Percentiles rank a stretch among this genome's conserved stretches.
Evolutionary conservation across 2,329 filamentous ascomycete genomes (phyloP).

Genomic region (Zymoseptoria tritici): DNA sequence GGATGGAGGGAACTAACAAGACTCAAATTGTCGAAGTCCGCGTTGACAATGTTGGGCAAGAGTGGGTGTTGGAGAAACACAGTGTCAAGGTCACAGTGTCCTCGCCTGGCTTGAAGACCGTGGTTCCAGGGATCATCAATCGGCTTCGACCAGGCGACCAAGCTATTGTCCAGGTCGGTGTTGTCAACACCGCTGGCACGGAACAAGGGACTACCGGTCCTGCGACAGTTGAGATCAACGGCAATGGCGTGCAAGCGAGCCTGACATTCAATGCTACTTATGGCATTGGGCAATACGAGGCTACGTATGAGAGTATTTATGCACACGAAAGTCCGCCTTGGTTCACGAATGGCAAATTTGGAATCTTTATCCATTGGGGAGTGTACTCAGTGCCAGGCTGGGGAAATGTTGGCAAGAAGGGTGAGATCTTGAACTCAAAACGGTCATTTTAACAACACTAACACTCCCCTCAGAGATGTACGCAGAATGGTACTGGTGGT

Average conservation of each 20-base stretch:
- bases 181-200: slow-evolving; percentile 28
- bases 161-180: slow-evolving; percentile 32
- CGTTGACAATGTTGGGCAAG: slow-evolving; percentile 33
- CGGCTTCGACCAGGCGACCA: slow-evolving; percentile 36
- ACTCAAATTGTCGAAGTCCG: slow-evolving; percentile 34
- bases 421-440: slow-evolving; percentile 26
- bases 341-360: slow-evolving; percentile 51
- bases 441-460: too few relatives aligned
- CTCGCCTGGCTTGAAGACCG: slow-evolving; percentile 29
- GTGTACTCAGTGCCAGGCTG: slow-evolving; percentile 50
- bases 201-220: slow-evolving; percentile 24
- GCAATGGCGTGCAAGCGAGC: slow-evolving; percentile 19
- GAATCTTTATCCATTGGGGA: slow-evolving; percentile 56
- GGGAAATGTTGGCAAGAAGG: slow-evolving; percentile 39
- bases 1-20: slow-evolving; percentile 34
- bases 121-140: slow-evolving; percentile 32
- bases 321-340: slow-evolving; percentile 44
- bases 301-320: slow-evolving; percentile 34
- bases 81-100: slow-evolving; percentile 30
- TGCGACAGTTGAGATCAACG: slow-evolving; percentile 27
- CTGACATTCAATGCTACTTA: slow-evolving; percentile 32
- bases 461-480: slow-evolving; percentile 16
- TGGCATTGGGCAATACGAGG: slow-evolving; percentile 29
- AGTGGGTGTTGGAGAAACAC: slow-evolving; percentile 30
- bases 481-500: slow-evolving; percentile 43